phyloP scores from a whole-genome alignment of 306 rosid species.

The Bauhinia variegata region DNA sequence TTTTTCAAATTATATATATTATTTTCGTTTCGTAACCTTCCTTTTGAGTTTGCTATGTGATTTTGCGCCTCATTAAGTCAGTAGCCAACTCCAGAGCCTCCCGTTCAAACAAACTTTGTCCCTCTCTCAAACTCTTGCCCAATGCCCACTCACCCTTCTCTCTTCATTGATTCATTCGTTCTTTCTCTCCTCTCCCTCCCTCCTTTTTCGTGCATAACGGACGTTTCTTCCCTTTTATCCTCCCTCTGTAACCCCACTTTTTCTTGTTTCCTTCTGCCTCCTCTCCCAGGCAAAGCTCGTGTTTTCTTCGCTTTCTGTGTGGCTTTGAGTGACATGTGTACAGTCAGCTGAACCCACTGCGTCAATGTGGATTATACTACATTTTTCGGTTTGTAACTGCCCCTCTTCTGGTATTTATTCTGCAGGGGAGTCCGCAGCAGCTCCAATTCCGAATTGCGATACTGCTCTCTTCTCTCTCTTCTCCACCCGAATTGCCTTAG shows the following conservation, averaged over 20 bases:
- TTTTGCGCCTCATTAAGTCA: background rate
- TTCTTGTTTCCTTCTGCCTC: slow-evolving; percentile 10
- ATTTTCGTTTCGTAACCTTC: background rate
- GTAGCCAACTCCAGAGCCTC: background rate
- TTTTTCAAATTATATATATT: background rate
- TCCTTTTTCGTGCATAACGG: slow-evolving; percentile 44
- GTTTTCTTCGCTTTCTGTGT: background rate
- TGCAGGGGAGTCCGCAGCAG: background rate
- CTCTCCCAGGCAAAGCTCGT: background rate
- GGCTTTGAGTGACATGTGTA: slow-evolving; percentile 27
- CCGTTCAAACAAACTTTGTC: slow-evolving; percentile 6
- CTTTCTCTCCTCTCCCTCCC: background rate
- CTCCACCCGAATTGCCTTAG: background rate
- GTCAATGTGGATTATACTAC: slow-evolving; percentile 3
- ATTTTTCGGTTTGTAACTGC: slow-evolving; percentile 1
- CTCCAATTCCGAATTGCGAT: background rate
- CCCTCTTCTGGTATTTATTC: slow-evolving; percentile 5
- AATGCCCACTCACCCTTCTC: background rate
- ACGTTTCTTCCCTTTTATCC: slow-evolving; percentile 32
- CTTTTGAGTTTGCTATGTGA: too few relatives aligned
- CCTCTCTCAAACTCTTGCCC: background rate
- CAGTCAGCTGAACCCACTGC: slow-evolving; percentile 9
- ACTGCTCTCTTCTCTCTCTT: background rate
- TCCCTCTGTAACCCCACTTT: too few relatives aligned
- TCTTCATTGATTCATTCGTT: background rate